Evolutionary conservation across 257 asterid genomes (phyloP), one percentile per base, ranked within the genome.

Genomic region (Scutellaria minor): DNA sequence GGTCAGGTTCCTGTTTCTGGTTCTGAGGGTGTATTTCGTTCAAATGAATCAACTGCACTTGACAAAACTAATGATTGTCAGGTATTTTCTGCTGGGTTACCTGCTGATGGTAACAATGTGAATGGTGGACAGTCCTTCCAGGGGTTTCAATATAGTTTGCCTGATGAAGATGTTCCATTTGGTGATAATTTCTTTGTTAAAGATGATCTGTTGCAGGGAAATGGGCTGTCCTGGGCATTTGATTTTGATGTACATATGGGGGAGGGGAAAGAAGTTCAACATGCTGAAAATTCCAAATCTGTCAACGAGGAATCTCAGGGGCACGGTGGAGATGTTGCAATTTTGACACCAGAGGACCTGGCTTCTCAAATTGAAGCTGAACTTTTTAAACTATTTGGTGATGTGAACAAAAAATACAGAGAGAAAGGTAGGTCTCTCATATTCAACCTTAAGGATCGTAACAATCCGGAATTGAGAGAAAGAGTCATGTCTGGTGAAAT

Each of bases 191-290:
- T 95, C 77, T 95, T 90, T 60, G 88, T 72, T 59, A 92, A 90
- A 78, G 99, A 95, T 64, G 99, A 95, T 55, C 99, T 95, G 48
- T 79, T 95, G 85, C 98, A 88, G 83, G 99, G 99, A 41, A 90
- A 95, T 79, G 99, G 97, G 71, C 98, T 95, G 72, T 88, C 98
- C 53, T 95, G 99, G 99, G 99, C 96, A 13, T 87, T 89, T 76
- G 94, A 90, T 68, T 78, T 90, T 73, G 97, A 90, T 73, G 77
- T 82, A 77, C 90, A 70, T 63, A 81, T 75, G 70, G 76, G 81
- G 70, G 94, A 79, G 50, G 81, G 77, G 7, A 83, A 80, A 79
- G 94, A 84, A 52, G 77, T 76, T 50, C 82, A 82, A 12, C 74
- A 68, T 47, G 77, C 59, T 50, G 85, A 77, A 57, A 79, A 86